phyloP scores from a whole-genome alignment of 352 stramenopile species.

The Globisporangium apiculatum region DNA sequence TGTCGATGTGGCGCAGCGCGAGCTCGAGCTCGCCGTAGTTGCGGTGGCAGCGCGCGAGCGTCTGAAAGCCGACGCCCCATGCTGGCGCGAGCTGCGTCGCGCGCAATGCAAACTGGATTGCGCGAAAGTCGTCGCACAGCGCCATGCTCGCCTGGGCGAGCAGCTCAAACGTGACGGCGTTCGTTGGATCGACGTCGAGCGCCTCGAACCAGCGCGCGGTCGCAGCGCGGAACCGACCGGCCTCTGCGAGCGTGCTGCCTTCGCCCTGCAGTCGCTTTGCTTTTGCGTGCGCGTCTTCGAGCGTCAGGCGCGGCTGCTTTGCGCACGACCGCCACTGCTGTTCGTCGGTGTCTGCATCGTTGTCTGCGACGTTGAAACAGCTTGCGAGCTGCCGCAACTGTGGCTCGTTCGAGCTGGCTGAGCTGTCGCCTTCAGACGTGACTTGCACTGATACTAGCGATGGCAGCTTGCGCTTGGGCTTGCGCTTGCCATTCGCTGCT shows the following conservation, averaged over 20 bases:
- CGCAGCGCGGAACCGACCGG: slow-evolving; percentile 46
- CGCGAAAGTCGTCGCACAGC: slow-evolving; percentile 68
- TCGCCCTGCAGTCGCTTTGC: slow-evolving; percentile 64
- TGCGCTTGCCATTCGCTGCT: slow-evolving; percentile 24
- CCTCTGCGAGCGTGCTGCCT: slow-evolving; percentile 69
- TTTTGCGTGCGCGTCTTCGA: slow-evolving; percentile 54
- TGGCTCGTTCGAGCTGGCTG: not conserved
- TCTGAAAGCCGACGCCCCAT: slow-evolving; percentile 69
- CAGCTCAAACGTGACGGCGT: slow-evolving; percentile 56
- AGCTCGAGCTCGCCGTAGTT: slow-evolving; percentile 78
- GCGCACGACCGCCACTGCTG: not conserved
- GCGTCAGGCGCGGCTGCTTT: slow-evolving; percentile 17
- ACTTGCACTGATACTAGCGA: not conserved
- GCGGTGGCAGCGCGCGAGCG: slow-evolving; percentile 56
- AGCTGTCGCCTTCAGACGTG: not conserved
- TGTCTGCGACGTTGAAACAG: slow-evolving; percentile 7
- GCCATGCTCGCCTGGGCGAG: slow-evolving; percentile 66
- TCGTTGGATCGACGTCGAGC: slow-evolving; percentile 29
- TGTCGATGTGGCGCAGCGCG: slow-evolving; percentile 35
- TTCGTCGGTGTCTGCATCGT: slow-evolving; percentile 5
- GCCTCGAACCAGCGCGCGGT: slow-evolving; percentile 67
- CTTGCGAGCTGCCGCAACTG: slow-evolving; percentile 4
- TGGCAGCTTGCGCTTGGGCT: not conserved
- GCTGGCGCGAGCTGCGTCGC: slow-evolving; percentile 40
- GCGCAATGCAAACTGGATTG: slow-evolving; percentile 53